phyloP scores from a whole-genome alignment of 2,329 filamentous ascomycete genomes.

The Septoria petroselini region DNA sequence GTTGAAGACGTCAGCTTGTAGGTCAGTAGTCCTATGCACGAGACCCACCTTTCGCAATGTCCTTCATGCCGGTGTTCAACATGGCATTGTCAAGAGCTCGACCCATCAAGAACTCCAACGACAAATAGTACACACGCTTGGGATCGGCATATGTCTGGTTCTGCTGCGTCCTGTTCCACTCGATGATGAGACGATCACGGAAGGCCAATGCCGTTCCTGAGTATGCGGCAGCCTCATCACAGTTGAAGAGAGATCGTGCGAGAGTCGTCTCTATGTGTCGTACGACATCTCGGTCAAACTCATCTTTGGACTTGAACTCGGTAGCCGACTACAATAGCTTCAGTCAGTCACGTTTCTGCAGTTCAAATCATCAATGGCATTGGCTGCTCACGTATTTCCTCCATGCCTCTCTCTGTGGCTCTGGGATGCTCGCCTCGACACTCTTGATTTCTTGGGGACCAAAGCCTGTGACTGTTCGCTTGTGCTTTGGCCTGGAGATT shows the following conservation, averaged over 20 bases:
- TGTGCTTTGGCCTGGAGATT: slow-evolving; percentile 92
- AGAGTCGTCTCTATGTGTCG: slow-evolving; percentile 95
- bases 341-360: slow-evolving; percentile 10
- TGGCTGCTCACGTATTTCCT: slow-evolving; percentile 55
- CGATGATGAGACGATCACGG: slow-evolving; percentile 84
- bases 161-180: slow-evolving; percentile 99
- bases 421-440: slow-evolving; percentile 87
- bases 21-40: neutral
- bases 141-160: slow-evolving; percentile 84
- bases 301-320: slow-evolving; percentile 73
- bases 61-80: slow-evolving; percentile 89
- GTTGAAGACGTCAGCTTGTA: slow-evolving; percentile 20
- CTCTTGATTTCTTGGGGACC: slow-evolving; percentile 87
- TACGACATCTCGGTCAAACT: slow-evolving; percentile 80
- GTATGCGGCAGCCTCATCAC: slow-evolving; percentile 90
- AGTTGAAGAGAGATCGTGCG: slow-evolving; percentile 95
- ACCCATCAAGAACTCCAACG: slow-evolving; percentile 96
- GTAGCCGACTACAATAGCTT: slow-evolving; percentile 53
- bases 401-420: slow-evolving; percentile 78
- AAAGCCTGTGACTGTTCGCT: slow-evolving; percentile 92
- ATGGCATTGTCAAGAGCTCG: slow-evolving; percentile 96
- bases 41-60: slow-evolving; percentile 69
- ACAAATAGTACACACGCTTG: slow-evolving; percentile 96
- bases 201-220: slow-evolving; percentile 87
- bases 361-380: neutral